These are phyloP conservation scores for Candida corydali DNA, from an alignment of 805 yeast species.

Conservation along the genomic window DNA sequence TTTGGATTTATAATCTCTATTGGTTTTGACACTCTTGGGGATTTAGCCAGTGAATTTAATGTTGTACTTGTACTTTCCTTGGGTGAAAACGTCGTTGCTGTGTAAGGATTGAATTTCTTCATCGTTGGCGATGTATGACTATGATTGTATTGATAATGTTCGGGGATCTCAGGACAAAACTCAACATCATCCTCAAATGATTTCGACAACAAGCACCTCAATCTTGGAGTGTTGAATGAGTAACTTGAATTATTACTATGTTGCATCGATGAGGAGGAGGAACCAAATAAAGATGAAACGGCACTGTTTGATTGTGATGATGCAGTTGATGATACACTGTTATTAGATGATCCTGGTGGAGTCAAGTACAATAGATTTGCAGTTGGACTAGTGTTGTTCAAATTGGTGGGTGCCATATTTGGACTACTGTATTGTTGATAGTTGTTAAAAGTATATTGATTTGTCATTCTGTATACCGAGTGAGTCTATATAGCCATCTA, in stretches of 20 bases:
- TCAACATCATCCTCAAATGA: constrained; percentile 65
- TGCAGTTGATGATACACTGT: constrained; percentile 8
- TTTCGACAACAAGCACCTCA: constrained; percentile 54
- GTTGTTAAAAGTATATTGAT: constrained; percentile 31
- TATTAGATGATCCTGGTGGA: constrained; percentile 17
- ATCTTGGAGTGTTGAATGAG: constrained; percentile 45
- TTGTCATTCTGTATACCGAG: constrained; percentile 30
- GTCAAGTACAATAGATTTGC: constrained; percentile 19
- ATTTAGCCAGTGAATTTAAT: constrained; percentile 11
- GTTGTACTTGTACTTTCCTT: constrained; percentile 19
- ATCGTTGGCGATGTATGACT: constrained; percentile 29
- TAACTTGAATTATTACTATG: constrained; percentile 18
- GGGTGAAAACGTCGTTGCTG: constrained; percentile 61
- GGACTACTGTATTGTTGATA: constrained; percentile 33
- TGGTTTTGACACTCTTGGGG: constrained; percentile 50
- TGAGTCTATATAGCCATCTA: too few relatives aligned
- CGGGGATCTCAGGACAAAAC: constrained; percentile 59
- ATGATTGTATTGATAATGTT: constrained; percentile 13
- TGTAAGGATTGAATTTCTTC: constrained; percentile 64
- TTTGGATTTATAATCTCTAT: constrained; percentile 62
- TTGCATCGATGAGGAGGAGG: constrained; percentile 12
- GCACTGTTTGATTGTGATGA: constrained; percentile 8
- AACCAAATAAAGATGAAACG: constrained; percentile 1
- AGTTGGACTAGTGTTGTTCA: constrained; percentile 9
- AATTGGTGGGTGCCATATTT: constrained; percentile 15